phyloP scores from a whole-genome alignment of 257 asterid genomes.

The Jasminum sambac region DNA sequence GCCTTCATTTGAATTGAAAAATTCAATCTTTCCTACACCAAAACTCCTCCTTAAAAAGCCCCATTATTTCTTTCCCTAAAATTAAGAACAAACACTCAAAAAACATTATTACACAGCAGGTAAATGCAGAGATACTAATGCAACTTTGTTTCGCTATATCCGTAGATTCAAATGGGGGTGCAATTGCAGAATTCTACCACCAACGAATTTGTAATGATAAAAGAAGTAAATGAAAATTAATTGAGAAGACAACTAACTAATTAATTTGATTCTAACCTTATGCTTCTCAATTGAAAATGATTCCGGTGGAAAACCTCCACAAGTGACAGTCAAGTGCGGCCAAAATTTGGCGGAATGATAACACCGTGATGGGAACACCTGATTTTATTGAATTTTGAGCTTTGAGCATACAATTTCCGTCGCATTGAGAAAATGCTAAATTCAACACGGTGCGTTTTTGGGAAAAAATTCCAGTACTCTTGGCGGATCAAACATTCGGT shows the following conservation, averaged over 20 bases:
- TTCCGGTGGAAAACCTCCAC: background rate
- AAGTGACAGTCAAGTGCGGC: too few relatives aligned
- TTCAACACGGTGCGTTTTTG: too few relatives aligned
- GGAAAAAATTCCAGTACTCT: too few relatives aligned
- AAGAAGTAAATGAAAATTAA: background rate
- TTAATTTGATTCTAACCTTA: constrained; percentile 18
- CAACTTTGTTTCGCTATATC: background rate
- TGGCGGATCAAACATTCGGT: too few relatives aligned
- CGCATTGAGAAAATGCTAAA: too few relatives aligned
- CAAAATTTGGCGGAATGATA: too few relatives aligned
- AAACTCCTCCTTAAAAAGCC: background rate
- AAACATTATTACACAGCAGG: background rate
- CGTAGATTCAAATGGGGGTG: background rate
- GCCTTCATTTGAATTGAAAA: background rate
- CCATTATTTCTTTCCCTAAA: background rate
- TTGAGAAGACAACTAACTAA: background rate
- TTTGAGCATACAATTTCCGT: too few relatives aligned
- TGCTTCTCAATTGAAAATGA: background rate
- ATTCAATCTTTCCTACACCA: background rate
- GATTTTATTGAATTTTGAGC: too few relatives aligned
- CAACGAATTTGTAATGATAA: background rate
- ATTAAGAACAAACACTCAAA: background rate
- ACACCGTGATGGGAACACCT: too few relatives aligned
- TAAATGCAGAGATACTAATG: background rate
- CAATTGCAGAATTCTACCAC: background rate